Percentiles rank a stretch among this genome's conserved stretches.
phyloP scores from a whole-genome alignment of 371 early-diverging fungal genomes.

The Mucor indicus region DNA sequence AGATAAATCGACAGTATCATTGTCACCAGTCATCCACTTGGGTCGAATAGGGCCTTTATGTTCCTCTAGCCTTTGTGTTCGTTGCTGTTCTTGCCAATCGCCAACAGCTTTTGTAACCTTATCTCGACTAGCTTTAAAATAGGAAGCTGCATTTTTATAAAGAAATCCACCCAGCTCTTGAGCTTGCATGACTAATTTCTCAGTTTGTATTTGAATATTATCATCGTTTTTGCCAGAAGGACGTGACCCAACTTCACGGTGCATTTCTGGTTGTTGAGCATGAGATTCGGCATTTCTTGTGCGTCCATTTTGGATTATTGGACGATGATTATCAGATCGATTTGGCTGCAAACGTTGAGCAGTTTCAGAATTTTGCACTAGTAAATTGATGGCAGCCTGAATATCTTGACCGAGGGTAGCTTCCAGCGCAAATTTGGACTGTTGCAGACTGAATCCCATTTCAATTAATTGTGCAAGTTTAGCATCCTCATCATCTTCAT shows the following conservation, averaged over 20 bases:
- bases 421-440: slow-evolving; percentile 65
- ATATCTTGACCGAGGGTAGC: slow-evolving; percentile 61
- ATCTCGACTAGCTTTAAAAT: slow-evolving; percentile 68
- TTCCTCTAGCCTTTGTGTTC: slow-evolving; percentile 31
- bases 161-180: slow-evolving; percentile 69
- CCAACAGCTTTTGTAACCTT: slow-evolving; percentile 63
- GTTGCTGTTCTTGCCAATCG: slow-evolving; percentile 58
- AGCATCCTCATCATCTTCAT: slow-evolving; percentile 13
- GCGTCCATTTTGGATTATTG: slow-evolving; percentile 14
- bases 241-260: neutral
- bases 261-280: neutral
- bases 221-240: neutral
- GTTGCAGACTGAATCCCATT: slow-evolving; percentile 72
- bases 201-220: slow-evolving; percentile 48
- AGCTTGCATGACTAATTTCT: slow-evolving; percentile 64
- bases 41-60: slow-evolving; percentile 27
- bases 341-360: slow-evolving; percentile 4
- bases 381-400: slow-evolving; percentile 59
- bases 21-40: slow-evolving; percentile 14
- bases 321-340: neutral
- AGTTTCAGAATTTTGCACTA: slow-evolving; percentile 56
- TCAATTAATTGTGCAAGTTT: slow-evolving; percentile 64
- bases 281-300: slow-evolving; percentile 12
- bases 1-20: neutral
- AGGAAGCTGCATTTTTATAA: slow-evolving; percentile 69